Conservation (phyloP, 768 basidiomycete species). For the Kwoniella dendrophila region DNA sequence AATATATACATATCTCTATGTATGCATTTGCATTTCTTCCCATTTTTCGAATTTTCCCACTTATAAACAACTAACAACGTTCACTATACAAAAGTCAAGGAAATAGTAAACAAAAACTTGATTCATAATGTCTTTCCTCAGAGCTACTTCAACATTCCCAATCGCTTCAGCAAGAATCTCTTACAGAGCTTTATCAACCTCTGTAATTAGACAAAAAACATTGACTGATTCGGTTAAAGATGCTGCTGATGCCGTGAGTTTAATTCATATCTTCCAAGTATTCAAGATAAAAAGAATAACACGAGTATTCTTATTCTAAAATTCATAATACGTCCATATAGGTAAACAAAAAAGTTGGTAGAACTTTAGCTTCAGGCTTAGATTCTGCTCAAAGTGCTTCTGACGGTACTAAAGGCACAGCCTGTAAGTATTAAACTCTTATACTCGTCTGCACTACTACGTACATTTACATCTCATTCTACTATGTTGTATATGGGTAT, state of each 20-base stretch:
- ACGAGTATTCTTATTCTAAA: too few relatives aligned
- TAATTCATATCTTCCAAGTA: too few relatives aligned
- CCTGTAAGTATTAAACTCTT: constrained; percentile 32
- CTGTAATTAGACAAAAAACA: constrained; percentile 28
- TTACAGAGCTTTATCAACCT: constrained; percentile 31
- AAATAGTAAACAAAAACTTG: constrained; percentile 4
- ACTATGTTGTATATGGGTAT: neutral
- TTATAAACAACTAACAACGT: neutral
- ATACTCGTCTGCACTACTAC: too few relatives aligned
- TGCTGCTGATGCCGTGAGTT: constrained; percentile 44
- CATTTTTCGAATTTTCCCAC: neutral
- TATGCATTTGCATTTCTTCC: too few relatives aligned
- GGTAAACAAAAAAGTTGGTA: constrained; percentile 48
- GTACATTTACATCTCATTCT: neutral
- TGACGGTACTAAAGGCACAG: constrained; percentile 29
- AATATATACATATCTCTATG: too few relatives aligned
- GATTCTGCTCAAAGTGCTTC: constrained; percentile 30
- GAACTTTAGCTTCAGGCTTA: constrained; percentile 39
- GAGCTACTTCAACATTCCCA: constrained; percentile 18
- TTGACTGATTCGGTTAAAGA: constrained; percentile 43
- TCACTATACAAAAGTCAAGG: constrained; percentile 1
- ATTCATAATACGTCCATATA: too few relatives aligned
- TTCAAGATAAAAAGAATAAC: too few relatives aligned
- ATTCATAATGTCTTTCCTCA: constrained; percentile 28
- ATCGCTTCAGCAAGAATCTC: constrained; percentile 17